phyloP scores from a whole-genome alignment of 2,329 filamentous ascomycete species.

The Sporothrix brasiliensis region DNA sequence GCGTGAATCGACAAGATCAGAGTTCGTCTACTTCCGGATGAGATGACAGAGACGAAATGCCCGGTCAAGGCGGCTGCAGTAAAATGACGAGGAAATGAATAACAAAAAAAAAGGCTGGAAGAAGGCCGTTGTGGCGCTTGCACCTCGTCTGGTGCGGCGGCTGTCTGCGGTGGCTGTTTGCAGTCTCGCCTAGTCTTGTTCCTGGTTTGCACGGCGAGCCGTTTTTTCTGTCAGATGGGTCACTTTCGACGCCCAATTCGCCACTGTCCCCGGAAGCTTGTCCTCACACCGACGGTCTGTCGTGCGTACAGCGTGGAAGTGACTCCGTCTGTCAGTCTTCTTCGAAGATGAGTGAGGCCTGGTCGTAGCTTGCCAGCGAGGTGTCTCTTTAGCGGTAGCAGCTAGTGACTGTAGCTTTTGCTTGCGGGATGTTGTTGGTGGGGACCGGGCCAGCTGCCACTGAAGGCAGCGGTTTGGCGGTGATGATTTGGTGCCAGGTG shows the following conservation, averaged over 20 bases:
- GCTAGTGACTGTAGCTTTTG: conserved; percentile 4
- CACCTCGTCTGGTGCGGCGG: not conserved
- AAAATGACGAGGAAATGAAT: not conserved
- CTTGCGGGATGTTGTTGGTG: conserved; percentile 22
- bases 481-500: conserved; percentile 3
- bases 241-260: not conserved
- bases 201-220: not conserved
- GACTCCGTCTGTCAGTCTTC: too few species aligned
- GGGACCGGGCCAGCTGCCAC: conserved; percentile 13
- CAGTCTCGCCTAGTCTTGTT: not conserved
- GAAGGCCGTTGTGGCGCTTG: not conserved
- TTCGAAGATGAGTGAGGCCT: conserved; percentile 24
- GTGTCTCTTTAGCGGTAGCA: conserved; percentile 22
- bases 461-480: not conserved
- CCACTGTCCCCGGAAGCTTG: not conserved
- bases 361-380: conserved; percentile 15
- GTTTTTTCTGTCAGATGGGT: conserved; percentile 17
- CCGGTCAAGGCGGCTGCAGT: not conserved
- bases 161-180: not conserved
- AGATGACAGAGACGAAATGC: not conserved
- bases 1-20: conserved; percentile 6
- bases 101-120: not conserved
- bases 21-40: not conserved
- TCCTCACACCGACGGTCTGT: not conserved
- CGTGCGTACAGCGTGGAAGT: not conserved